phyloP scores from a whole-genome alignment of 2,329 filamentous ascomycete species.

The Colletotrichum sp. region DNA sequence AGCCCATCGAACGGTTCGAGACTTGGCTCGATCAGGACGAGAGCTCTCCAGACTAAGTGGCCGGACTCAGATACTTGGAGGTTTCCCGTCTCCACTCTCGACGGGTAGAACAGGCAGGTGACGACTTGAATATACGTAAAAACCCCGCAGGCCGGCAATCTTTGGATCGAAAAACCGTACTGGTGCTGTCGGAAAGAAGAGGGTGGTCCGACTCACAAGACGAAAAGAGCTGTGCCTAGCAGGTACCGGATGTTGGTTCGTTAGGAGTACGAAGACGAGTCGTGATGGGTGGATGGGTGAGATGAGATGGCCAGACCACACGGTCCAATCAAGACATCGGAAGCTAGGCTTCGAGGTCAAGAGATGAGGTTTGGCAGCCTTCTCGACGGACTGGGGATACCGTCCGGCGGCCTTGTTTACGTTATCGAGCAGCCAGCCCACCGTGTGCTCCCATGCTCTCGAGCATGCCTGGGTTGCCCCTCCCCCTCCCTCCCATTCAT shows the following conservation, averaged over 20 bases:
- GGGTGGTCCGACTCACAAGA: not conserved
- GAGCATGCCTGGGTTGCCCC: conserved; percentile 4
- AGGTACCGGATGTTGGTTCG: not conserved
- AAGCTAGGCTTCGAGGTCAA: not conserved
- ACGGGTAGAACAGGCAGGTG: conserved; percentile 3
- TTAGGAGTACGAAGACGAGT: not conserved
- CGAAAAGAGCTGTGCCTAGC: not conserved
- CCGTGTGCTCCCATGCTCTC: not conserved
- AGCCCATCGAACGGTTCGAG: conserved; percentile 16
- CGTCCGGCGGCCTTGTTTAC: conserved; percentile 9
- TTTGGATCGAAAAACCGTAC: not conserved
- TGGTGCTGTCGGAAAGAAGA: not conserved
- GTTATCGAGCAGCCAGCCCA: conserved; percentile 10
- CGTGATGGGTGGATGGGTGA: conserved; percentile 11
- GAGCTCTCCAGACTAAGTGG: not conserved
- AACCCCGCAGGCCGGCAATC: not conserved
- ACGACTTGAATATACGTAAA: not conserved
- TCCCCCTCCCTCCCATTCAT: conserved; percentile 4
- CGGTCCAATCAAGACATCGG: not conserved
- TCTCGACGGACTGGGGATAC: not conserved
- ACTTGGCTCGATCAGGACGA: conserved; percentile 14
- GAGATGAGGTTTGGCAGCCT: not conserved
- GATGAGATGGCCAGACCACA: not conserved
- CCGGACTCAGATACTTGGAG: not conserved
- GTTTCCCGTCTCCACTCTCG: conserved; percentile 9